Evolutionary conservation across 2,329 filamentous ascomycete genomes (phyloP).

Genomic region (Endothia cerciana): DNA sequence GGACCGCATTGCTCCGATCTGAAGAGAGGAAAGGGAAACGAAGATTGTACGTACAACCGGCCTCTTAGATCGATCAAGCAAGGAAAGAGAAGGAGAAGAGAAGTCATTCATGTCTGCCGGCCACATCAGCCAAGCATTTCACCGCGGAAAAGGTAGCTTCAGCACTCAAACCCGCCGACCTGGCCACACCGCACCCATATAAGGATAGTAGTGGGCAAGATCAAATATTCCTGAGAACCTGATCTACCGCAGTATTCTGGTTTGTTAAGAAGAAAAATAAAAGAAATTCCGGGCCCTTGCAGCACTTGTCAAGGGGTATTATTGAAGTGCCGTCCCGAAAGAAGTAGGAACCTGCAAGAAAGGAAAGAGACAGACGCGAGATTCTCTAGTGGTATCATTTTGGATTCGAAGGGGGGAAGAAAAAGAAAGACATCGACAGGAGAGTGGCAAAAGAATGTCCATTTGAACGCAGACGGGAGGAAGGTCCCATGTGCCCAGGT

Average conservation of each 20-base stretch:
- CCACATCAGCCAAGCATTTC: background rate
- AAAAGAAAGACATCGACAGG: slow-evolving; percentile 15
- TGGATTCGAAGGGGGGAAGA: slow-evolving; percentile 17
- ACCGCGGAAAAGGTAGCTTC: background rate
- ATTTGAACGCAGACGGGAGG: background rate
- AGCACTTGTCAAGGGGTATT: background rate
- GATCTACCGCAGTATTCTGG: background rate
- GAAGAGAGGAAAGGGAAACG: background rate
- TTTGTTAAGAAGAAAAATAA: background rate
- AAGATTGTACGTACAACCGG: background rate
- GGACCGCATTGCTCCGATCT: background rate
- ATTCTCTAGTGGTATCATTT: slow-evolving; percentile 38
- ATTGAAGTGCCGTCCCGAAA: background rate
- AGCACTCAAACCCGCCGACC: background rate
- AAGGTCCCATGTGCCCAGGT: background rate
- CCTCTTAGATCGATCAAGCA: background rate
- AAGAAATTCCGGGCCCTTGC: background rate
- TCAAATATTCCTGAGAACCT: background rate
- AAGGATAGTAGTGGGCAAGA: background rate
- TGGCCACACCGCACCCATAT: background rate
- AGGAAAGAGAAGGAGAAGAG: background rate
- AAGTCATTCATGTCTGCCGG: background rate
- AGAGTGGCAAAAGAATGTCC: background rate
- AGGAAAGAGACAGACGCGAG: background rate
- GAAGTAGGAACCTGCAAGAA: background rate